These are phyloP conservation scores for Castanea mollissima DNA, from an alignment of 306 rosid species.

Conservation along the genomic window DNA sequence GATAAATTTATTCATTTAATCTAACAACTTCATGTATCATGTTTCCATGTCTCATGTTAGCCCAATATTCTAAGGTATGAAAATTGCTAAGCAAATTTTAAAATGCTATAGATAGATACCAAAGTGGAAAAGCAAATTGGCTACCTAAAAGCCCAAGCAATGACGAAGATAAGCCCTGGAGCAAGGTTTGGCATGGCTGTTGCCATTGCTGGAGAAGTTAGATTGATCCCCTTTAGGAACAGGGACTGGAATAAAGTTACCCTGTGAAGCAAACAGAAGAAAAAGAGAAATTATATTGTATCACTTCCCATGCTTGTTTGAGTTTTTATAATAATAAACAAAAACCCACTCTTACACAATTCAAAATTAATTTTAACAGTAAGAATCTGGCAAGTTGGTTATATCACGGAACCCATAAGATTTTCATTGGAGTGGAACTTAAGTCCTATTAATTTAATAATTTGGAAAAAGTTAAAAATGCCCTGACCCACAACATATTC, in stretches of 20 bases:
- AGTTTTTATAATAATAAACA: not conserved
- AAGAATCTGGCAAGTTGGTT: too few relatives aligned
- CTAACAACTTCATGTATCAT: too few relatives aligned
- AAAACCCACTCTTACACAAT: not conserved
- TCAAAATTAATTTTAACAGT: too few relatives aligned
- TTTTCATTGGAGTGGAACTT: too few relatives aligned
- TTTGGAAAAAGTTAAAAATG: too few relatives aligned
- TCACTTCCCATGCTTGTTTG: not conserved
- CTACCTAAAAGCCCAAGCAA: constrained; percentile 80
- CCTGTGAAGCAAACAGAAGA: constrained; percentile 41
- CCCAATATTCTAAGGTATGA: not conserved
- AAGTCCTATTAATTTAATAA: too few relatives aligned
- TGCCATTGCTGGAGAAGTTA: constrained; percentile 86
- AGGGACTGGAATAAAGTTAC: constrained; percentile 63
- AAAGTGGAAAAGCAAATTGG: not conserved
- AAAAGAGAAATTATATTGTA: not conserved
- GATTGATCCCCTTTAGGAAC: constrained; percentile 62
- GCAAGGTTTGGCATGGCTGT: constrained; percentile 95
- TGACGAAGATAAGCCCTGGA: constrained; percentile 78
- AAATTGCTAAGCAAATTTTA: not conserved
- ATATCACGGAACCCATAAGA: too few relatives aligned
- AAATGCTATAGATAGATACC: not conserved
- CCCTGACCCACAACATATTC: too few relatives aligned
- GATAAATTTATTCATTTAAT: too few relatives aligned
- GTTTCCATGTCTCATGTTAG: too few relatives aligned